Base-by-base conservation (phyloP, 768 basidiomycete genomes). In the Suillus discolor region DNA sequence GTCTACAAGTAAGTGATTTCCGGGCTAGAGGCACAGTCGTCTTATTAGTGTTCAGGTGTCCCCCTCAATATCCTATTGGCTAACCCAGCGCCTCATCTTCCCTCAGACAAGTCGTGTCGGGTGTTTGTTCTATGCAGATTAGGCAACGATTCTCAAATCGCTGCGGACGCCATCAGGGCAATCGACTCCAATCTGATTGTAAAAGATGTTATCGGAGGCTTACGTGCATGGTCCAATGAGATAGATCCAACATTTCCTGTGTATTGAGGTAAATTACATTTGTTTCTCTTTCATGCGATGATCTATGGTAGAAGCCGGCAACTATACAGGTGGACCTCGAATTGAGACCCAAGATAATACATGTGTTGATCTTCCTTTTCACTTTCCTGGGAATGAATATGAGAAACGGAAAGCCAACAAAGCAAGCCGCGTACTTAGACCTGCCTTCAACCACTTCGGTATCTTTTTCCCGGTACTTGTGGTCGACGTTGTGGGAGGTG, bases 91-190 rank as follows among this genome's bases (percentile, higher is more conserved):
- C 69, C 76, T 1, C 75, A 81, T 62, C 60, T 87, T n/a, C 71
- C 79, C 7, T 45, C 68, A 4, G 68, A 72, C 47, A 57, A 65
- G 34, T 62, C 66, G 23, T 73, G 69, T 12, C 75, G 80, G 11
- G 57, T 73, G 20, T 88, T 88, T 66, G 79, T 97, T 20, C 77
- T 97, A 34, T 99, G 96, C 77, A 85, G 94, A 38, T 81, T 94
- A 25, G 96, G 97, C 6, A 99, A 98, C 72, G 97, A 98, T 75
- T 97, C 94, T 1, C 93, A 94, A 74, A 84, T 93, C 23, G 97
- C 96, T 38, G 95, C 88, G 0, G 81, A 87, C 42, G 79, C 77
- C 9, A 70, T 72, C 57, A 71, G 67, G 25, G 75, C 71, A 55
- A n/a, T 68, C 9, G 66, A 65, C 41, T 69, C 72, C 16, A 71